Conservation (phyloP, 805 yeast genomes). For the Blastobotrys muscicola region DNA sequence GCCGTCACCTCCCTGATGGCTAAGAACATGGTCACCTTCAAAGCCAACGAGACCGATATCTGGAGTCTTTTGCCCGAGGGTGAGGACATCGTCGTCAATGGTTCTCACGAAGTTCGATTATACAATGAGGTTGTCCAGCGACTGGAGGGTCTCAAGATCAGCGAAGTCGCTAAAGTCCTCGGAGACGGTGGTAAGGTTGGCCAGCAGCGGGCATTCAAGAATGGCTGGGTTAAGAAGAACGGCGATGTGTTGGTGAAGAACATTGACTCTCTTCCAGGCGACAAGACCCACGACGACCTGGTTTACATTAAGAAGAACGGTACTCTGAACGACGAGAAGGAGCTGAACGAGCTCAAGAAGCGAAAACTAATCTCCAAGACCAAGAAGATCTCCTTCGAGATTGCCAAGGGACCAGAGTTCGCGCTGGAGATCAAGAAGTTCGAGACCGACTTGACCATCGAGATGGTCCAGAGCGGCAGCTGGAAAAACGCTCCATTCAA, state of each 20-base stretch:
- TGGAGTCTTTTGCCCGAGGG: constrained; percentile 80
- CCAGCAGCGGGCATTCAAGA: constrained; percentile 95
- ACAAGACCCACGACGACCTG: constrained; percentile 57
- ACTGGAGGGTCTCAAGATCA: constrained; percentile 70
- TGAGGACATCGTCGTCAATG: constrained; percentile 60
- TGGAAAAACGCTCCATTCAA: constrained; percentile 84
- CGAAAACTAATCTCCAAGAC: constrained; percentile 72
- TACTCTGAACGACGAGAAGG: constrained; percentile 39
- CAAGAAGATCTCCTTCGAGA: constrained; percentile 65
- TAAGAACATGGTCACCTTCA: constrained; percentile 66
- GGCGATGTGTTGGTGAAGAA: constrained; percentile 66
- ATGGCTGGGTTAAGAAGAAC: constrained; percentile 89
- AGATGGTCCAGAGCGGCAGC: constrained; percentile 73
- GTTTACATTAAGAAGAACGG: constrained; percentile 49
- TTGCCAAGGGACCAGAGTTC: constrained; percentile 77
- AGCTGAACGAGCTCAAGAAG: constrained; percentile 78
- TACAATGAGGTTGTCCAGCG: constrained; percentile 60
- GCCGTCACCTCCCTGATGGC: constrained; percentile 82
- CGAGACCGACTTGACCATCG: constrained; percentile 91
- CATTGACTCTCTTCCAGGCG: constrained; percentile 43
- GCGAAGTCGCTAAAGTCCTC: constrained; percentile 54
- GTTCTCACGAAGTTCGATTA: constrained; percentile 85
- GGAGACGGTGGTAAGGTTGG: constrained; percentile 83
- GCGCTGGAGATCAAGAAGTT: constrained; percentile 67
- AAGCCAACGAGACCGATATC: constrained; percentile 61